A percentile compares a stretch with the other conserved stretches of the same genome.
These are phyloP conservation scores for Candida ascalaphidarum DNA, from an alignment of 805 yeast species.

Conservation along the genomic window DNA sequence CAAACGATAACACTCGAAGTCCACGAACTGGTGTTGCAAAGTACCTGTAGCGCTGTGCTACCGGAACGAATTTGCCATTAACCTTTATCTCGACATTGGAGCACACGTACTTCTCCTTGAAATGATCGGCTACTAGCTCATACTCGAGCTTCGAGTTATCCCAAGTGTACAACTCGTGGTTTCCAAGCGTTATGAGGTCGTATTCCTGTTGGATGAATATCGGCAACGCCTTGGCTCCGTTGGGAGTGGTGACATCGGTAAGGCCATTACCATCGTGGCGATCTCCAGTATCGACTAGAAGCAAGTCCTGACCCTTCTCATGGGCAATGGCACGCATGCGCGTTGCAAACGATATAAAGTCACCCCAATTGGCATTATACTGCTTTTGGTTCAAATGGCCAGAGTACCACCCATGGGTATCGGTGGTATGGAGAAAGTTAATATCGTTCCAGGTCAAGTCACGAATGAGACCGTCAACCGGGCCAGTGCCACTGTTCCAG, in stretches of 20 bases:
- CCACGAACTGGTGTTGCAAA: conserved; percentile 52
- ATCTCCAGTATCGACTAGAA: conserved; percentile 85
- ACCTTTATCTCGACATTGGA: conserved; percentile 59
- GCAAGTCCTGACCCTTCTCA: conserved; percentile 46
- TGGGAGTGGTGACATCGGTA: conserved; percentile 68
- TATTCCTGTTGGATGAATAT: conserved; percentile 60
- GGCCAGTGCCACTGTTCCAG: no score
- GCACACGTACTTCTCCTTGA: conserved; percentile 57
- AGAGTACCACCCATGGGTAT: conserved; percentile 94
- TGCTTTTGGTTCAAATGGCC: conserved; percentile 77
- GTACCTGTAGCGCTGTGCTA: conserved; percentile 61
- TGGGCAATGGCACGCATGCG: conserved; percentile 41
- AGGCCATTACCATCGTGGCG: conserved; percentile 93
- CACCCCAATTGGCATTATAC: conserved; percentile 90
- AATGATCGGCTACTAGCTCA: conserved; percentile 47
- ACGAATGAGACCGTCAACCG: conserved; percentile 26
- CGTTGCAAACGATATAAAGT: conserved; percentile 60
- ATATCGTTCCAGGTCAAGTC: conserved; percentile 61
- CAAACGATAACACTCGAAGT: conserved; percentile 54
- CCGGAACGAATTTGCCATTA: conserved; percentile 42
- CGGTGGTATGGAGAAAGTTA: conserved; percentile 90
- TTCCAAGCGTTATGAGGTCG: conserved; percentile 80
- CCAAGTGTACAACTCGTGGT: conserved; percentile 77
- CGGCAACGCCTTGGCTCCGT: conserved; percentile 55
- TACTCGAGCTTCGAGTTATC: conserved; percentile 61